Evolutionary conservation across 148 eudicot genomes (phyloP).

Genomic region (Fagopyrum esculentum): DNA sequence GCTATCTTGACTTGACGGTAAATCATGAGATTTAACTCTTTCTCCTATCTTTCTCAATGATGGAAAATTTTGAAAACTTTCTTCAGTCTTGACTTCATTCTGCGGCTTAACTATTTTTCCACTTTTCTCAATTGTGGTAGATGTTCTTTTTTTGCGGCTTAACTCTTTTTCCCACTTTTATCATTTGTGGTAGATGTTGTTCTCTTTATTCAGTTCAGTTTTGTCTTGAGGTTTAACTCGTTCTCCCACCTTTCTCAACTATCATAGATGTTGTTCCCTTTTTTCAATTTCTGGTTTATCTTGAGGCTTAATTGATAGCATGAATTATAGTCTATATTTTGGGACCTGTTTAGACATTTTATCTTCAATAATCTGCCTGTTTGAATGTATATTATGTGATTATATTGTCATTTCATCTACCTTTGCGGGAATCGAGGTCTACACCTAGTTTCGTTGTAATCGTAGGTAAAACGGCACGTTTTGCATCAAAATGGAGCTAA

Average conservation of each 20-base stretch:
- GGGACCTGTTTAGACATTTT: too few relatives aligned
- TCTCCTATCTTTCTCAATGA: conserved; percentile 47
- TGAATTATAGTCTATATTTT: too few relatives aligned
- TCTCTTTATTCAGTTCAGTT: conserved; percentile 50
- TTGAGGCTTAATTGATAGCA: too few relatives aligned
- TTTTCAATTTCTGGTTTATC: too few relatives aligned
- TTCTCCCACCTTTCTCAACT: conserved; percentile 55
- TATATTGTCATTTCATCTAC: too few relatives aligned
- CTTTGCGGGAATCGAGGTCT: too few relatives aligned
- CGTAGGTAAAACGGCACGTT: too few relatives aligned
- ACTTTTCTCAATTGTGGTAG: conserved; percentile 45
- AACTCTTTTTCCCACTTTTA: conserved; percentile 61
- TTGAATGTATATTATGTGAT: too few relatives aligned
- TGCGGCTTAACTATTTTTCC: conserved; percentile 40
- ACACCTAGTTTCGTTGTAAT: too few relatives aligned
- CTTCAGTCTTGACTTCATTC: conserved; percentile 21
- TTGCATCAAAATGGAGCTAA: too few relatives aligned
- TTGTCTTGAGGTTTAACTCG: conserved; percentile 35
- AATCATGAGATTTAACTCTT: conserved; percentile 33
- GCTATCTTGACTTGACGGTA: conserved; percentile 51
- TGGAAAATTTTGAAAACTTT: conserved; percentile 2
- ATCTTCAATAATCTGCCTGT: too few relatives aligned
- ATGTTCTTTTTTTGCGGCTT: conserved; percentile 26
- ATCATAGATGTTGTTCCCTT: too few relatives aligned
- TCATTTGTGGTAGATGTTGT: conserved; percentile 33